Evolutionary conservation across 257 asterid genomes (phyloP).

Genomic region (Nicotiana obtusifolia): DNA sequence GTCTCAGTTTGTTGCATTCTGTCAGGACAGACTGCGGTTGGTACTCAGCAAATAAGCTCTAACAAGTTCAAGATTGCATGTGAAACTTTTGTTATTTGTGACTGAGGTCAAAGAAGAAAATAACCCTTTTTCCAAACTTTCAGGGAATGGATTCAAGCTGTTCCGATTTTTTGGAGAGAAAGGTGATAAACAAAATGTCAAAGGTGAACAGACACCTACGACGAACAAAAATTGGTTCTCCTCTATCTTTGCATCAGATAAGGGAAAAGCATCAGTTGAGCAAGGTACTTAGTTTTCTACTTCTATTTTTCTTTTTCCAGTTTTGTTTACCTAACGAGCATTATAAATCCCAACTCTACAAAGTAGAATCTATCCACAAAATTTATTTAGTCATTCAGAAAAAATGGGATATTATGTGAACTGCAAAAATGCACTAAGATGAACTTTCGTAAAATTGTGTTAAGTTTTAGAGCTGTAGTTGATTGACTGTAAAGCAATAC

Average conservation of each 20-base stretch:
- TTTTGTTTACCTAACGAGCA: background rate
- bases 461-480: background rate
- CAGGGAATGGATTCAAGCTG: slow-evolving; percentile 62
- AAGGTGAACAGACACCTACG: slow-evolving; percentile 30
- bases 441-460: background rate
- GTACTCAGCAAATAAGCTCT: background rate
- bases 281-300: slow-evolving; percentile 39
- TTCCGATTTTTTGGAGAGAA: slow-evolving; percentile 34
- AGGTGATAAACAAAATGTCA: slow-evolving; percentile 23
- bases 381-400: background rate
- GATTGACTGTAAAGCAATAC: background rate
- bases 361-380: background rate
- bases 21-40: background rate
- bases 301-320: slow-evolving; percentile 1
- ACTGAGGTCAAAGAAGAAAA: background rate
- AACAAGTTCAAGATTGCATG: background rate
- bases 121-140: slow-evolving; percentile 12
- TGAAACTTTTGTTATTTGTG: background rate
- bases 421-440: background rate
- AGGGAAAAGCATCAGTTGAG: slow-evolving; percentile 32
- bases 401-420: background rate
- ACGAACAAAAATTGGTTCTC: slow-evolving; percentile 51
- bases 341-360: background rate
- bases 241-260: slow-evolving; percentile 38
- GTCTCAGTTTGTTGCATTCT: background rate